Conservation (phyloP, 495 filamentous ascomycete species). For the Rostrohypoxylon terebratum region DNA sequence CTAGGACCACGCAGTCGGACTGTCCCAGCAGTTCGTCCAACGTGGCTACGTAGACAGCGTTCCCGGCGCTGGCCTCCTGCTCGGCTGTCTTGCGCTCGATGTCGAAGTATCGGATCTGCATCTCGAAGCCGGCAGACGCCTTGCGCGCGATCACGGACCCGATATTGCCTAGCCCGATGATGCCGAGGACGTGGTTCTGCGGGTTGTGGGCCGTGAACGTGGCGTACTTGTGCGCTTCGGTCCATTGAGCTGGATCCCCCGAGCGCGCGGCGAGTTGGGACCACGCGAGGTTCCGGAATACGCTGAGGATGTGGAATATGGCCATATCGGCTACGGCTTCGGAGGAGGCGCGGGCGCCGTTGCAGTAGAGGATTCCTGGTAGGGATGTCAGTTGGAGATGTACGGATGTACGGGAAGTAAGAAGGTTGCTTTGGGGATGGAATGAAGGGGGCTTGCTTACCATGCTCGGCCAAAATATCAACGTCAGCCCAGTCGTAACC, state of each 20-base stretch:
- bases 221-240: background rate
- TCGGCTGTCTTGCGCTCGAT: background rate
- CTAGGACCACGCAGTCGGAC: background rate
- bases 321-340: conserved; percentile 8
- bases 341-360: conserved; percentile 4
- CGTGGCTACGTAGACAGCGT: background rate
- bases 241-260: background rate
- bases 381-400: background rate
- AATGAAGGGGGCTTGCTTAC: background rate
- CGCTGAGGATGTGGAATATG: conserved; percentile 6
- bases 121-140: background rate
- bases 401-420: too few species aligned
- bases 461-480: background rate
- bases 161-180: conserved; percentile 1
- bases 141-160: conserved; percentile 1
- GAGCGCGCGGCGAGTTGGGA: conserved; percentile 7
- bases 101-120: background rate
- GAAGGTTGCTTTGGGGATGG: background rate
- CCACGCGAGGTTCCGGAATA: conserved; percentile 6
- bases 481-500: conserved; percentile 9
- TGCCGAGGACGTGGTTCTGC: background rate
- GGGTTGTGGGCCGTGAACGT: background rate
- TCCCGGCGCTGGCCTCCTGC: background rate
- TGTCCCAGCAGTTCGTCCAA: background rate
- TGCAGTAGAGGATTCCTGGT: conserved; percentile 4